Evolutionary conservation across 352 stramenopile genomes (phyloP), one percentile per base, ranked within the genome.

Genomic region (Phytophthora uliginosa): DNA sequence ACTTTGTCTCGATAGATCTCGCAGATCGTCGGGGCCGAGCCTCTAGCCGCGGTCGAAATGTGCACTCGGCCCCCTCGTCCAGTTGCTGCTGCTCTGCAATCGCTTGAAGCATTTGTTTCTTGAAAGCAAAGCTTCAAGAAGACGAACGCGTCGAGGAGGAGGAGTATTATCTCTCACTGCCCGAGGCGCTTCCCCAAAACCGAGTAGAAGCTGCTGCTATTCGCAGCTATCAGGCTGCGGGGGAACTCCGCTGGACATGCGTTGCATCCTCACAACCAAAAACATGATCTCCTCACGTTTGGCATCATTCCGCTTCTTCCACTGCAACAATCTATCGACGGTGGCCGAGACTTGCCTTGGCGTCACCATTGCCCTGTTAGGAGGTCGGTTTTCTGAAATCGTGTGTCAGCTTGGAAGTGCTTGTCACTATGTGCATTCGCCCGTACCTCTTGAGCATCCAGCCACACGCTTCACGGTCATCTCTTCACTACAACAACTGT

Each of bases 171-270:
- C 24, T 75, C 24, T 61, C 71, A 17, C 53, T 69, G 10, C 58
- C 13, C 7, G 74, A 63, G 51, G n/a, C 64, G 3, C 59, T 88
- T 18, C 66, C 80, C 0, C 4, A 40, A 7, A 17, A 50, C 28
- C 57, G 54, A 10, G 68, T 85, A 9, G 24, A 73, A n/a, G 64
- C 69, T 22, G 82, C 80, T 57, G 62, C 66, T 15, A 63, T 77
- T 59, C 78, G 82, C 54, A 89, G 86, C 45, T 84, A 80, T 24
- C 62, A 73, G 54, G 66, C 73, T 45, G 65, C 77, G 31, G 59
- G 52, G 3, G 75, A 73, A 33, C 78, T 79, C 4, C 40, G 69
- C 34, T 86, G 76, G 75, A 84, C 12, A 45, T 54, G 24, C 22
- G 24, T 65, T 57, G 28, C 34, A 62, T 74, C 18, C 28, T 55